These are phyloP conservation scores for Tolypocladium guangdongense DNA, from an alignment of 2,329 filamentous ascomycete species.

Conservation along the genomic window DNA sequence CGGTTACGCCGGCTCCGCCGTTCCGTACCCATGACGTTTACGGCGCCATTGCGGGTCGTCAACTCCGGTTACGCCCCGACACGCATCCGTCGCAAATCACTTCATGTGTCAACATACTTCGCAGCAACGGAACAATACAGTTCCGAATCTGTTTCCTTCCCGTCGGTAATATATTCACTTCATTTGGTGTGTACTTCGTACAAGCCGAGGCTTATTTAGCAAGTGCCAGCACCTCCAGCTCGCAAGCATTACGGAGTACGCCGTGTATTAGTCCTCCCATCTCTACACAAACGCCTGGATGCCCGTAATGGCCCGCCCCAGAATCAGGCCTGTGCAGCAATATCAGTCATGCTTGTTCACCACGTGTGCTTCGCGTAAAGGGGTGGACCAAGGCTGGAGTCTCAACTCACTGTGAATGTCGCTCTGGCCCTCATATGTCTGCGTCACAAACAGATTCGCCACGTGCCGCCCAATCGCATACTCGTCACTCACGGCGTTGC, in stretches of 20 bases:
- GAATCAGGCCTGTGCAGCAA: slow-evolving; percentile 47
- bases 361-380: background rate
- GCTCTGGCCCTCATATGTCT: slow-evolving; percentile 97
- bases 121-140: background rate
- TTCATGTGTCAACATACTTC: background rate
- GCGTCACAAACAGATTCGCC: slow-evolving; percentile 90
- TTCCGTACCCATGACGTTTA: background rate
- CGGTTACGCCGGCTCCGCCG: background rate
- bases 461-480: slow-evolving; percentile 93
- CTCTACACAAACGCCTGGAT: slow-evolving; percentile 65
- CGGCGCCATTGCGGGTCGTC: background rate
- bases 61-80: background rate
- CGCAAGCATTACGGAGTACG: background rate
- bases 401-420: slow-evolving; percentile 78
- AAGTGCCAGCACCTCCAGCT: slow-evolving; percentile 3
- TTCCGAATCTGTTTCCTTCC: background rate
- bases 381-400: background rate
- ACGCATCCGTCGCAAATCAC: background rate
- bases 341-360: background rate
- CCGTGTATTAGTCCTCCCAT: background rate
- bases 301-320: slow-evolving; percentile 60
- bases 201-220: background rate
- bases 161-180: background rate
- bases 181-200: background rate
- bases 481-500: slow-evolving; percentile 96